phyloP scores from a whole-genome alignment of 352 stramenopile genomes.

The Globisporangium takayamanum region DNA sequence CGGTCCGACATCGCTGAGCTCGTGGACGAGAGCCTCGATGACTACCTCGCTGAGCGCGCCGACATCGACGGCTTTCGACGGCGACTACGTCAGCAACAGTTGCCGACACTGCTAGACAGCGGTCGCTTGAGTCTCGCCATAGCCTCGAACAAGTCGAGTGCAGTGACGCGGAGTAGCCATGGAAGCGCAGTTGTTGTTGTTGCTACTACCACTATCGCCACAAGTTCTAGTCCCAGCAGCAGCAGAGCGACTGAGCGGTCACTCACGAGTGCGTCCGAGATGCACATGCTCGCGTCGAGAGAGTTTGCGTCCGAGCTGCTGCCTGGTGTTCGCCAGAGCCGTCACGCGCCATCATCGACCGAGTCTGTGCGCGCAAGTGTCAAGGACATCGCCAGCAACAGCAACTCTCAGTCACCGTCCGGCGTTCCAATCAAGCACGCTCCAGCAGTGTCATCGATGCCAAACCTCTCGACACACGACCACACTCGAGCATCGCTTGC shows the following conservation, averaged over 20 bases:
- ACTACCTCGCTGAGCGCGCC: slow-evolving; percentile 41
- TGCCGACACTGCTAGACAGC: slow-evolving; percentile 33
- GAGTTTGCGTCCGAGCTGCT: background rate
- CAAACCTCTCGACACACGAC: background rate
- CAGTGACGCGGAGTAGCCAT: background rate
- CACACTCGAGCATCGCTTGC: slow-evolving; percentile 1
- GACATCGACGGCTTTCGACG: slow-evolving; percentile 40
- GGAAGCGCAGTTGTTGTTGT: background rate
- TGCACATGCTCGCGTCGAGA: slow-evolving; percentile 25
- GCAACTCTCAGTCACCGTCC: background rate
- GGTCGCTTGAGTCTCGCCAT: slow-evolving; percentile 17
- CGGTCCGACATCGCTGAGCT: slow-evolving; percentile 34
- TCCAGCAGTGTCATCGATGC: background rate
- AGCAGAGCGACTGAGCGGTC: slow-evolving; percentile 21
- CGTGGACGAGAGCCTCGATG: slow-evolving; percentile 38
- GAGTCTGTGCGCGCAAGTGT: background rate
- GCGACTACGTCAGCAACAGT: slow-evolving; percentile 18
- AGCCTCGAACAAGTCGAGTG: background rate
- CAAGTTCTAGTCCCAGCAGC: background rate
- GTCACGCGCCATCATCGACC: background rate
- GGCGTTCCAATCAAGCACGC: background rate
- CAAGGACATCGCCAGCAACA: background rate
- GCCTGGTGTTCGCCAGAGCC: slow-evolving; percentile 3
- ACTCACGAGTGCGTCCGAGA: slow-evolving; percentile 30
- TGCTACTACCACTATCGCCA: background rate